Evolutionary conservation across 2,329 filamentous ascomycete species (phyloP).

Genomic region (Fusarium continuum): DNA sequence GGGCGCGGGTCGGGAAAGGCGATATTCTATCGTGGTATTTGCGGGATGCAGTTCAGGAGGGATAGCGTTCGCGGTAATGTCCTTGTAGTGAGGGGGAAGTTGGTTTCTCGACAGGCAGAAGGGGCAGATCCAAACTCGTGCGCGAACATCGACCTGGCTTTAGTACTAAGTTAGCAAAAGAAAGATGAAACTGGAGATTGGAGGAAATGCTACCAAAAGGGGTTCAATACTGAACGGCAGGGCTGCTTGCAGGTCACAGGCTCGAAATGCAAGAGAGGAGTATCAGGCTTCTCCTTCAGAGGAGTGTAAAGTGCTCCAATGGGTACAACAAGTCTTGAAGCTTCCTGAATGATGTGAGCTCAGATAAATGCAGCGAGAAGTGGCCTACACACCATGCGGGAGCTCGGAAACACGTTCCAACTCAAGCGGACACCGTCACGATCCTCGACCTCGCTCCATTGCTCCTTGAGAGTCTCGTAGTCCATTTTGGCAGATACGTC

Average conservation of each 20-base stretch:
- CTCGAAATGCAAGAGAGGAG: slow-evolving; percentile 91
- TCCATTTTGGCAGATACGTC: slow-evolving; percentile 68
- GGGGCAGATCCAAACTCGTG: slow-evolving; percentile 87
- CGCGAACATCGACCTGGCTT: slow-evolving; percentile 85
- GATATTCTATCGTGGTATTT: slow-evolving; percentile 92
- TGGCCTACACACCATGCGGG: slow-evolving; percentile 80
- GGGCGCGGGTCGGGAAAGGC: slow-evolving; percentile 82
- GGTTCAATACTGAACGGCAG: slow-evolving; percentile 94
- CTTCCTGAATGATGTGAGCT: slow-evolving; percentile 69
- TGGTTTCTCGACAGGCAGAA: slow-evolving; percentile 87
- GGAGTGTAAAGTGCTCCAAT: slow-evolving; percentile 97
- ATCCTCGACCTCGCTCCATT: slow-evolving; percentile 97
- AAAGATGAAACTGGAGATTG: too few species aligned
- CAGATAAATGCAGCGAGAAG: not conserved
- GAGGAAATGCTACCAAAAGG: slow-evolving; percentile 77
- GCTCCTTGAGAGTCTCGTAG: slow-evolving; percentile 91
- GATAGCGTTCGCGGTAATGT: slow-evolving; percentile 84
- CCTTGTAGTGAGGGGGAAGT: slow-evolving; percentile 87
- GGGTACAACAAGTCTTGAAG: slow-evolving; percentile 91
- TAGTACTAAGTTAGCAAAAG: slow-evolving; percentile 36
- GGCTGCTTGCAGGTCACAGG: slow-evolving; percentile 96
- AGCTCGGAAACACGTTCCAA: slow-evolving; percentile 99
- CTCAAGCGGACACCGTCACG: slow-evolving; percentile 94
- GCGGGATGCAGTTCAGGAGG: slow-evolving; percentile 82
- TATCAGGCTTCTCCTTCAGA: slow-evolving; percentile 91